A percentile compares a stretch with the other conserved stretches of the same genome.
Evolutionary conservation across 345 rosid species (phyloP).

Genomic region (Heritiera fomes): DNA sequence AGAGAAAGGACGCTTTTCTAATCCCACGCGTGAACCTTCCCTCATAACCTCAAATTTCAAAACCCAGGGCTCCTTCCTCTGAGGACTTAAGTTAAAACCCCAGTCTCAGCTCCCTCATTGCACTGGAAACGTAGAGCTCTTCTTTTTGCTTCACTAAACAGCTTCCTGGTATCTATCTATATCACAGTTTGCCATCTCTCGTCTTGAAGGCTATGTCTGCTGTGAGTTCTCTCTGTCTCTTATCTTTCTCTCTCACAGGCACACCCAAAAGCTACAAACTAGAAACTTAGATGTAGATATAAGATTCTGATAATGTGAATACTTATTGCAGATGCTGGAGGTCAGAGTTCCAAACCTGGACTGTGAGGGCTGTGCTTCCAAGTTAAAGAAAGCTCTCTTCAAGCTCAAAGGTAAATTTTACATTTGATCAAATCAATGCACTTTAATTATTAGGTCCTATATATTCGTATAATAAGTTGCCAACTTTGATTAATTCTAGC

Average conservation of each 20-base stretch:
- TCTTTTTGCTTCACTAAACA: background rate
- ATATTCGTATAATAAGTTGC: too few relatives aligned
- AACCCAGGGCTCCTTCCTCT: slow-evolving; percentile 44
- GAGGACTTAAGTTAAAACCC: background rate
- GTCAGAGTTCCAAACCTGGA: slow-evolving; percentile 89
- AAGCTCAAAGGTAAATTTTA: slow-evolving; percentile 75
- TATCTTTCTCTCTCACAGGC: background rate
- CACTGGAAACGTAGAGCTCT: background rate
- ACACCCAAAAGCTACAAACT: background rate
- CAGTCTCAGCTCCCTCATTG: slow-evolving; percentile 11
- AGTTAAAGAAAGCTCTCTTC: slow-evolving; percentile 75
- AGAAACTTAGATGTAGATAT: background rate
- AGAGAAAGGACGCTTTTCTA: slow-evolving; percentile 37
- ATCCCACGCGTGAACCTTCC: slow-evolving; percentile 54
- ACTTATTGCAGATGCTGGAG: slow-evolving; percentile 59
- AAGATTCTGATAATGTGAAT: slow-evolving; percentile 7
- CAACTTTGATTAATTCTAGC: too few relatives aligned
- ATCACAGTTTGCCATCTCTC: slow-evolving; percentile 2
- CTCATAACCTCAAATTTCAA: slow-evolving; percentile 49
- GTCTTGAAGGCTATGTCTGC: slow-evolving; percentile 41
- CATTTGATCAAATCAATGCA: background rate
- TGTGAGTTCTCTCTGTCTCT: slow-evolving; percentile 9
- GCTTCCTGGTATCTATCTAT: slow-evolving; percentile 9
- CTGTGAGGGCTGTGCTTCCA: slow-evolving; percentile 90
- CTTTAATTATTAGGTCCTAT: background rate